Base-by-base conservation (phyloP, 257 asterid genomes). In the Solanum piurae region DNA sequence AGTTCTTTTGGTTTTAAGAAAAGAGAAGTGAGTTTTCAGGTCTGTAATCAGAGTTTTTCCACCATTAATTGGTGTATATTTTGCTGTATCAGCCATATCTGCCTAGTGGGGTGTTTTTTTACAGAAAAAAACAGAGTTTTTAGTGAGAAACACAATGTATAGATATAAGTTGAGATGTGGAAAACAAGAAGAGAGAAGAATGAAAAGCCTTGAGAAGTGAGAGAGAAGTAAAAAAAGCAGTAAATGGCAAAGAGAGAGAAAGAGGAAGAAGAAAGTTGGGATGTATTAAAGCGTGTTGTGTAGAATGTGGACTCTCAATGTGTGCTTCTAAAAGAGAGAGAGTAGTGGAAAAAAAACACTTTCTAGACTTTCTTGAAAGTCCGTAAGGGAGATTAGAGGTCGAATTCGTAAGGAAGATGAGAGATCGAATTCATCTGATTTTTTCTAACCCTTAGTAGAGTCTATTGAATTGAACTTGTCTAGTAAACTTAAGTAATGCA, bases 21-120 rank as follows among this genome's bases (percentile, higher is more conserved):
- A 44, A 12, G 94, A 85, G 62, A 95, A 91, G 37, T 96, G 94
- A 88, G 91, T 37, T 88, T 92, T 95, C 79, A 95, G 83, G 90
- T 94, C 94, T 37, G 96, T 82, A 49, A 82, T 89, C 87, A 94
- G 74, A 66, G 92, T 14, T 82, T 79, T 90, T 58, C 94, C 94
- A 76, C 94, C 94, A 66, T 89, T 92, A 80, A 93, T 91, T 49
- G 97, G 95, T 66, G 92, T 91, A 86, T 93, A 94, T 89, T 96
- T 94, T 12, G 94, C 87, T 42, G 90, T 83, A 82, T 90, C 98
- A 49, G 95, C 95, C 98, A 96, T 95, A 75, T 58, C 44, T 86
- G 89, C 12, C n/a, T 10, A 49, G 23, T 31, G 14, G 33, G 7
- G 72, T n/a, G 33, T 29, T 34, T 7, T 27, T n/a, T 42, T 6